Percentiles rank a stretch among this genome's conserved stretches.
Evolutionary conservation across 192 early-diverging fungal species (phyloP).

Genomic region (Anaeromyces robustus): DNA sequence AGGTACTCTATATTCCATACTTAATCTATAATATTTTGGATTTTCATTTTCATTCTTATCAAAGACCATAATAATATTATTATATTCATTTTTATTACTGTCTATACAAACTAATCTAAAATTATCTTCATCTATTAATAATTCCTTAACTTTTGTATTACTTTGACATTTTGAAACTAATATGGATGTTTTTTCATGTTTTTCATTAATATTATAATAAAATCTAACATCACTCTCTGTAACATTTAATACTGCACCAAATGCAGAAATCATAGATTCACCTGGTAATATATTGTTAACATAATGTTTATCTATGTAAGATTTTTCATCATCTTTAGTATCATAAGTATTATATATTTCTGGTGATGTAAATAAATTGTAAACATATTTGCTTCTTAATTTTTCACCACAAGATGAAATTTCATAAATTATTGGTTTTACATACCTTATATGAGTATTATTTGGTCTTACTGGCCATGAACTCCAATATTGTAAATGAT

Average conservation of each 20-base stretch:
- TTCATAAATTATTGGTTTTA: not conserved
- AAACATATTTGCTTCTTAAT: not conserved
- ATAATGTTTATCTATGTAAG: not conserved
- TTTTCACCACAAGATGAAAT: not conserved
- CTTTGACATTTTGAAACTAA: not conserved
- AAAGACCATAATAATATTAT: too few species aligned
- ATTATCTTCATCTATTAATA: not conserved
- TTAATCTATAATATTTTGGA: not conserved
- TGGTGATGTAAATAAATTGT: too few species aligned
- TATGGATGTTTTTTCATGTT: not conserved
- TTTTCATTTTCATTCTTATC: too few species aligned
- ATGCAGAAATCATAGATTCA: not conserved
- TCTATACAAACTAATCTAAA: not conserved
- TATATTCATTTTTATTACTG: too few species aligned
- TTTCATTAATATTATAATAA: not conserved
- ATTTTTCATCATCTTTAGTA: too few species aligned
- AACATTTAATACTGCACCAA: not conserved
- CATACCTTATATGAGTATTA: not conserved
- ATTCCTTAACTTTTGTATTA: not conserved
- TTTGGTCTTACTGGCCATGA: not conserved
- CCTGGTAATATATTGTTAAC: not conserved
- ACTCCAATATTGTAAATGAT: not conserved
- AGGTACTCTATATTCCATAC: not conserved
- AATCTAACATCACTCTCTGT: not conserved
- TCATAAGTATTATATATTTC: too few species aligned